Percentiles rank a stretch among this genome's conserved stretches.
Conservation (phyloP, 768 basidiomycete species). For the Lactifluus rugatus region DNA sequence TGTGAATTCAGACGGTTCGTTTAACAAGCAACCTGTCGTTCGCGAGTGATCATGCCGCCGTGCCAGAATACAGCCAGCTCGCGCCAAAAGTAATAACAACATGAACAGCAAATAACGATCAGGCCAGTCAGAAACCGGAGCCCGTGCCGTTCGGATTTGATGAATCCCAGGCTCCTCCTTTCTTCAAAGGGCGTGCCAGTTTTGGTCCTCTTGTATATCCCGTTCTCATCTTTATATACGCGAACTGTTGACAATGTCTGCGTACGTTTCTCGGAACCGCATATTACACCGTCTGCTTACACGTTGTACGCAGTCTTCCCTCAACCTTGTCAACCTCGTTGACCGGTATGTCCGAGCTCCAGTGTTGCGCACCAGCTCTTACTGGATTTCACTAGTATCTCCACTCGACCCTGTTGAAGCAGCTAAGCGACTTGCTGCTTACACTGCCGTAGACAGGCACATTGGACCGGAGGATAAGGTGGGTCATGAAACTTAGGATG, state of each 20-base stretch:
- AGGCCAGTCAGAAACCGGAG: background rate
- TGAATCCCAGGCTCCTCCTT: background rate
- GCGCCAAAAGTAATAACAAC: background rate
- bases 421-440: slow-evolving; percentile 86
- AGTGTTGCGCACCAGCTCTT: background rate
- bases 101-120: background rate
- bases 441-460: slow-evolving; percentile 87
- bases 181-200: background rate
- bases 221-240: background rate
- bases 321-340: slow-evolving; percentile 5
- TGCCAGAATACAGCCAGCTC: background rate
- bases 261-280: background rate
- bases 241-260: background rate
- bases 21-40: background rate
- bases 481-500: slow-evolving; percentile 19
- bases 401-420: slow-evolving; percentile 51
- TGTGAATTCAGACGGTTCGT: background rate
- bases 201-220: background rate
- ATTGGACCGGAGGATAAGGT: slow-evolving; percentile 77
- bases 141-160: slow-evolving; percentile 6
- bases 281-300: background rate
- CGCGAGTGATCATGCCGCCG: background rate
- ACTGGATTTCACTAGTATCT: slow-evolving; percentile 2
- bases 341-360: background rate
- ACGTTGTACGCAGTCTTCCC: background rate